Evolutionary conservation across 2,329 filamentous ascomycete species (phyloP).

Genomic region (Fusarium gaditjirri): DNA sequence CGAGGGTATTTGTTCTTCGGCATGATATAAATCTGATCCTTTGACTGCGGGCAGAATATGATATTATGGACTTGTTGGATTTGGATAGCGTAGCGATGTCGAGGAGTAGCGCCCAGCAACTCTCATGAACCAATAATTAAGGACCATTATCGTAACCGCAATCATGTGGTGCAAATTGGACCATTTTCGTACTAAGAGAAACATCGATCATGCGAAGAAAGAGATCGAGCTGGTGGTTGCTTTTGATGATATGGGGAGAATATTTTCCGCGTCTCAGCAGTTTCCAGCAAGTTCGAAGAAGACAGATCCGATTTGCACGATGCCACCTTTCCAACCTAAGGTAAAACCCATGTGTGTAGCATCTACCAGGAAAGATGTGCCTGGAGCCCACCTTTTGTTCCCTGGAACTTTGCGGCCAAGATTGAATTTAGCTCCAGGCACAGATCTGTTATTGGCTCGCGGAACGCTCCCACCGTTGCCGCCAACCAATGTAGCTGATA

Average conservation of each 20-base stretch:
- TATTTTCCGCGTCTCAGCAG: constrained; percentile 33
- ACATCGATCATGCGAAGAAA: constrained; percentile 6
- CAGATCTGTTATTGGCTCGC: constrained; percentile 54
- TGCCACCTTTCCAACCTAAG: constrained; percentile 40
- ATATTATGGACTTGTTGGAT: constrained; percentile 20
- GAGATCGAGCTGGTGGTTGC: constrained; percentile 6
- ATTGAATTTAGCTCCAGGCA: constrained; percentile 51
- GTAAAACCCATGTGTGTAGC: constrained; percentile 23
- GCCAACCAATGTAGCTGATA: constrained; percentile 21
- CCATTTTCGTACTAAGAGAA: not conserved
- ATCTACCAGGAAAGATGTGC: constrained; percentile 2
- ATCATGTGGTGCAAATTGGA: not conserved
- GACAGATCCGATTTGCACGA: constrained; percentile 43
- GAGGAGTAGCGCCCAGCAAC: not conserved
- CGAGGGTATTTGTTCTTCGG: not conserved
- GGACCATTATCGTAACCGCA: not conserved
- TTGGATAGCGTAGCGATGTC: constrained; percentile 15
- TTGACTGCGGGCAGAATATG: constrained; percentile 7
- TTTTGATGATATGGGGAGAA: constrained; percentile 23
- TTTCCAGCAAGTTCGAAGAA: constrained; percentile 16
- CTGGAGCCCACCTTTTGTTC: constrained; percentile 28
- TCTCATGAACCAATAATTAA: constrained; percentile 3
- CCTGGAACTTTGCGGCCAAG: constrained; percentile 27
- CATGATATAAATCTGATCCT: not conserved
- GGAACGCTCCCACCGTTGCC: constrained; percentile 40